phyloP scores from a whole-genome alignment of 179 eudicot genomes.

The Spergularia azorica region DNA sequence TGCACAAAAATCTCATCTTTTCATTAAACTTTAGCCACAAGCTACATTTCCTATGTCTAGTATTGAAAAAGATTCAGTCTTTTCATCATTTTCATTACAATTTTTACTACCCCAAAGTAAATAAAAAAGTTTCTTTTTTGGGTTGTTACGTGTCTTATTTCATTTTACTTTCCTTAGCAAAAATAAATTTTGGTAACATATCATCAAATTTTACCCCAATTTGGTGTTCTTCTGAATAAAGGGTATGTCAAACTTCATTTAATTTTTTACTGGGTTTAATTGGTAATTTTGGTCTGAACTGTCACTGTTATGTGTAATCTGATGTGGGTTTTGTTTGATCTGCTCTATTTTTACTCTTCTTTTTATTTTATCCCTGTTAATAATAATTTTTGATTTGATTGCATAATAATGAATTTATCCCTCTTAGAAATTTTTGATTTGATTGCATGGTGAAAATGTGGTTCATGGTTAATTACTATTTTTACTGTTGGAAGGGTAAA shows the following conservation, averaged over 20 bases:
- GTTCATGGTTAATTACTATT: slow-evolving; percentile 29
- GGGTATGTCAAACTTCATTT: slow-evolving; percentile 19
- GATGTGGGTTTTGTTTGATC: slow-evolving; percentile 23
- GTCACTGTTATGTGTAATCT: slow-evolving; percentile 21
- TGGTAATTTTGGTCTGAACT: not conserved
- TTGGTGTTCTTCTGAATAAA: slow-evolving; percentile 22
- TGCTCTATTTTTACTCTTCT: too few species aligned
- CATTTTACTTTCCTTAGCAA: too few species aligned
- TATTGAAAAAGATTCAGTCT: not conserved
- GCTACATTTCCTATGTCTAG: not conserved
- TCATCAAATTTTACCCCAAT: slow-evolving; percentile 16
- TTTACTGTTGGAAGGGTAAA: slow-evolving; percentile 18
- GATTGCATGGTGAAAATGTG: slow-evolving; percentile 22
- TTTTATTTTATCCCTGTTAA: not conserved
- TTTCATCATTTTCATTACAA: not conserved
- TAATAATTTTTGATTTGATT: slow-evolving; percentile 15
- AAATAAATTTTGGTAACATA: too few species aligned
- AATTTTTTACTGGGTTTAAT: not conserved
- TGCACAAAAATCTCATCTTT: slow-evolving; percentile 17
- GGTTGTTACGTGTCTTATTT: not conserved
- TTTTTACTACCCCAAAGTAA: not conserved
- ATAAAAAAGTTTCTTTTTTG: slow-evolving; percentile 15
- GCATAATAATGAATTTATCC: slow-evolving; percentile 23
- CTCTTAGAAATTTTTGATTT: not conserved
- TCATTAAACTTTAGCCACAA: slow-evolving; percentile 17